phyloP scores from a whole-genome alignment of 1,284 basidiomycete genomes.

The Cryptococcus wingfieldii region DNA sequence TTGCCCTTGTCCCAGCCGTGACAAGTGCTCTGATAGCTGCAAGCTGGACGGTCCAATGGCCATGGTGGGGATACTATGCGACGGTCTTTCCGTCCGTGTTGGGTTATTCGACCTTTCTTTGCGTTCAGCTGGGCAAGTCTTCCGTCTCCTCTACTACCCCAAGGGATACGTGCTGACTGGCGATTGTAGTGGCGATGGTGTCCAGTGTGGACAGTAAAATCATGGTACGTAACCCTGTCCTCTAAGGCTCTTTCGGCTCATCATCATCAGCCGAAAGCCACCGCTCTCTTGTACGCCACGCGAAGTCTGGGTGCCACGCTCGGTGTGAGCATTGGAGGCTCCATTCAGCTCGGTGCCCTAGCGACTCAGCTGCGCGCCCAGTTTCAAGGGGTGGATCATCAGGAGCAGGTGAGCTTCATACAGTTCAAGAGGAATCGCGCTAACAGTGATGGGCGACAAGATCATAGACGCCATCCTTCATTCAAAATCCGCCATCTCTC shows the following conservation, averaged over 20 bases:
- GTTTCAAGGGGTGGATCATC: slow-evolving; percentile 15
- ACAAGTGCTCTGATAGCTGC: slow-evolving; percentile 31
- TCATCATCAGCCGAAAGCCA: slow-evolving; percentile 40
- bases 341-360: slow-evolving; percentile 41
- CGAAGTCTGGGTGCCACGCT: slow-evolving; percentile 45
- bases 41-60: slow-evolving; percentile 34
- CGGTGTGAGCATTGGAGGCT: slow-evolving; percentile 42
- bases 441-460: slow-evolving; percentile 5
- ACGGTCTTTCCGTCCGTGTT: slow-evolving; percentile 41
- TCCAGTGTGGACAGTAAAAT: slow-evolving; percentile 38
- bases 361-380: slow-evolving; percentile 17
- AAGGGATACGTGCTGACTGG: background rate
- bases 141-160: background rate
- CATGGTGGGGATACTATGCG: slow-evolving; percentile 40
- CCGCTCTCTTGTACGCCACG: slow-evolving; percentile 45
- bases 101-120: slow-evolving; percentile 47
- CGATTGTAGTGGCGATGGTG: slow-evolving; percentile 37
- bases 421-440: background rate
- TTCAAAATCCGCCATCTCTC: slow-evolving; percentile 42
- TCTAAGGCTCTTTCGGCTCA: background rate
- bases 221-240: slow-evolving; percentile 25
- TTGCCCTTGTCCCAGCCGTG: slow-evolving; percentile 36
- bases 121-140: slow-evolving; percentile 37
- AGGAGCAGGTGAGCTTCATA: slow-evolving; percentile 15
- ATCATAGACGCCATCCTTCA: slow-evolving; percentile 43